These are phyloP conservation scores for Rhizopogon vinicolor DNA, from an alignment of 768 basidiomycete genomes.

Conservation along the genomic window DNA sequence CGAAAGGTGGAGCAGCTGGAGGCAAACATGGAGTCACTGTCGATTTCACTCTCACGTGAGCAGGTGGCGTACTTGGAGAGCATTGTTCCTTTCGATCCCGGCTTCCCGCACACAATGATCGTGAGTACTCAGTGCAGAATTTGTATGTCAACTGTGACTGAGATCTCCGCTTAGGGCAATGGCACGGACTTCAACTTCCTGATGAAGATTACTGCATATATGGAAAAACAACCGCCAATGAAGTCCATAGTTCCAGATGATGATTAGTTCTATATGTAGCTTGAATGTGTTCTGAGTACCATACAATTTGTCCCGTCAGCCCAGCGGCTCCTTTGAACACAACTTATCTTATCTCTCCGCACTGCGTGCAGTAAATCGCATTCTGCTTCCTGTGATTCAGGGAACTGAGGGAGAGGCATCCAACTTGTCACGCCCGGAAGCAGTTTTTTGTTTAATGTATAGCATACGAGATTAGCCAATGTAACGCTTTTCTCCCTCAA, in stretches of 20 bases:
- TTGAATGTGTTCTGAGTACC: background rate
- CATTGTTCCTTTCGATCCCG: slow-evolving; percentile 36
- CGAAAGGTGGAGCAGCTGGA: slow-evolving; percentile 46
- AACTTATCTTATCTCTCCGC: no score
- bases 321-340: no score
- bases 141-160: background rate
- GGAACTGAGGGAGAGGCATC: no score
- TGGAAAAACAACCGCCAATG: background rate
- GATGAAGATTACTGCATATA: background rate
- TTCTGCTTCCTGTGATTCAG: no score
- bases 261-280: background rate
- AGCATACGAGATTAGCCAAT: no score
- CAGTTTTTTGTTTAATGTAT: no score
- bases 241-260: slow-evolving; percentile 1
- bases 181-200: slow-evolving; percentile 6
- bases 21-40: slow-evolving; percentile 44
- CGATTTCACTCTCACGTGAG: slow-evolving; percentile 37
- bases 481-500: no score
- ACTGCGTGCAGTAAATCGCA: no score
- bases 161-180: slow-evolving; percentile 4
- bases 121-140: slow-evolving; percentile 16
- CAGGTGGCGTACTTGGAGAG: slow-evolving; percentile 42
- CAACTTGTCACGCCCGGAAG: no score
- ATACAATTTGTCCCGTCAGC: background rate
- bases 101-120: slow-evolving; percentile 34